These are phyloP conservation scores for Neonectria hederae DNA, from an alignment of 2,329 filamentous ascomycete genomes.

Conservation along the genomic window DNA sequence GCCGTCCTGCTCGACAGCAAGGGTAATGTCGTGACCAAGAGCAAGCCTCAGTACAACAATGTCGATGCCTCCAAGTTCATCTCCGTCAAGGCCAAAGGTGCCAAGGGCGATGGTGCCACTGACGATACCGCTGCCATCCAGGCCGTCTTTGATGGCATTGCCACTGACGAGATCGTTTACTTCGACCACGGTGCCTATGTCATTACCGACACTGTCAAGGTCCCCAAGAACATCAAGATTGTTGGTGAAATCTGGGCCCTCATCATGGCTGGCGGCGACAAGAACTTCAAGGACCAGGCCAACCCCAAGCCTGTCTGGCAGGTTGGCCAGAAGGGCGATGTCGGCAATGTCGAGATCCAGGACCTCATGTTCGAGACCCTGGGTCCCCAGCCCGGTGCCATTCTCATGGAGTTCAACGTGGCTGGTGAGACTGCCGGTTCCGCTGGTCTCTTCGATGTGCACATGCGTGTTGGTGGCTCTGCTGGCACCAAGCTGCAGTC, in stretches of 20 bases:
- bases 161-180: slow-evolving; percentile 72
- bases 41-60: slow-evolving; percentile 87
- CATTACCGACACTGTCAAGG: slow-evolving; percentile 73
- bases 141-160: slow-evolving; percentile 74
- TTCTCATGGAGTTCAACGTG: slow-evolving; percentile 93
- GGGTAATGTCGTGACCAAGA: slow-evolving; percentile 81
- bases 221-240: slow-evolving; percentile 85
- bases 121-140: slow-evolving; percentile 92
- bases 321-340: slow-evolving; percentile 79
- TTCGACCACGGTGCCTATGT: slow-evolving; percentile 81
- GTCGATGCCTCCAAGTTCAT: slow-evolving; percentile 76
- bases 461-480: slow-evolving; percentile 90
- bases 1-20: slow-evolving; percentile 67
- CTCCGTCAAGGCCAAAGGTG: slow-evolving; percentile 83
- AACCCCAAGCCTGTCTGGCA: slow-evolving; percentile 89
- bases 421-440: slow-evolving; percentile 72
- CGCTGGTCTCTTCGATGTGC: slow-evolving; percentile 92
- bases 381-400: slow-evolving; percentile 85
- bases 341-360: slow-evolving; percentile 84
- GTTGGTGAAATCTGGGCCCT: slow-evolving; percentile 92
- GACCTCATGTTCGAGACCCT: slow-evolving; percentile 87
- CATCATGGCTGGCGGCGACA: slow-evolving; percentile 81
- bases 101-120: slow-evolving; percentile 85
- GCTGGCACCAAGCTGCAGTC: slow-evolving; percentile 86
- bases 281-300: slow-evolving; percentile 75